phyloP scores from a whole-genome alignment of 1,139 yeast genomes.

The Yamadazyma kanchanaburiensis region DNA sequence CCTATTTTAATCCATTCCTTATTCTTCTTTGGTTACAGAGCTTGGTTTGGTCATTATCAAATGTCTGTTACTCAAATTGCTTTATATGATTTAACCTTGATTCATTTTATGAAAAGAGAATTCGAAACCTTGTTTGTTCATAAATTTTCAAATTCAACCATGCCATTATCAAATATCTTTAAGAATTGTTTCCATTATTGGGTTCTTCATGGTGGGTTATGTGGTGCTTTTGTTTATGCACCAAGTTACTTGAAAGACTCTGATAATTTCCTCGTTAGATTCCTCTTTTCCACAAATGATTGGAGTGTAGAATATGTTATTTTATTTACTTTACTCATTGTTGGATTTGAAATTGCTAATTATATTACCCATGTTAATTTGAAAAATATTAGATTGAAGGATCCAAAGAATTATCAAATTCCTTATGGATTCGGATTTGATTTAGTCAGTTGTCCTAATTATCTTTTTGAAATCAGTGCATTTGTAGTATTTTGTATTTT shows the following conservation, averaged over 20 bases:
- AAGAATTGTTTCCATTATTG: constrained; percentile 91
- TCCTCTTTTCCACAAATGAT: constrained; percentile 11
- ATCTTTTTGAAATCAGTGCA: constrained; percentile 76
- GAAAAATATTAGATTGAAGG: constrained; percentile 51
- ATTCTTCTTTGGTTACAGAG: constrained; percentile 39
- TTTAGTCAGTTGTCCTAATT: constrained; percentile 71
- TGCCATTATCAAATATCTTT: constrained; percentile 86
- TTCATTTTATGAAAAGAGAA: constrained; percentile 87
- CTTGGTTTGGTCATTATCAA: constrained; percentile 4
- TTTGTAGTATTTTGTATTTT: constrained; percentile 72
- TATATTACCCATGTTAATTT: constrained; percentile 63
- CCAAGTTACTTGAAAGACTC: constrained; percentile 31
- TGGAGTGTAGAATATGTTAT: constrained; percentile 4
- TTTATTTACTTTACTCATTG: constrained; percentile 5
- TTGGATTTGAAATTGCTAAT: constrained; percentile 67
- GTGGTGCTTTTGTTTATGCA: constrained; percentile 67
- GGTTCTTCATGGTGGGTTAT: constrained; percentile 75
- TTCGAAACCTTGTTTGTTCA: constrained; percentile 83
- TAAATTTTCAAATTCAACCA: constrained; percentile 80
- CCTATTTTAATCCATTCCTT: constrained; percentile 80
- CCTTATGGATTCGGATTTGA: constrained; percentile 47
- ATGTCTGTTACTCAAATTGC: constrained; percentile 12
- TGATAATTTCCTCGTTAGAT: constrained; percentile 5
- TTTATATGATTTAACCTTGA: constrained; percentile 42
- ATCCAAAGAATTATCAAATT: constrained; percentile 31